Evolutionary conservation across 768 basidiomycete species (phyloP).

Genomic region (Hygrophorus pudorinus): DNA sequence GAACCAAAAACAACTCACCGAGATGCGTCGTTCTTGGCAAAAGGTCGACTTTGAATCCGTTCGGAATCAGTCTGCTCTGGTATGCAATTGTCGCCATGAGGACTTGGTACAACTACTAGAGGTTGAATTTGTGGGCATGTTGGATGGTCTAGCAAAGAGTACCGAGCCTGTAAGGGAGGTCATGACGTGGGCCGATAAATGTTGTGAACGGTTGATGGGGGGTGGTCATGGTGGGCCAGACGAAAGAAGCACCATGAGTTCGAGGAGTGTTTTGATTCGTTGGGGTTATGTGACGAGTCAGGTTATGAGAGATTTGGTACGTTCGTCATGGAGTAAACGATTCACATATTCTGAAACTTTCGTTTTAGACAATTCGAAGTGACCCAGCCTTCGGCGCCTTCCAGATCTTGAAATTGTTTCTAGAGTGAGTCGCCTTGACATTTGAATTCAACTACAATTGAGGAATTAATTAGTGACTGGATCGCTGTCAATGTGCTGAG

Average conservation of each 20-base stretch:
- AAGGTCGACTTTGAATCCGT: conserved; percentile 88
- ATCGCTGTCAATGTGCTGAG: conserved; percentile 83
- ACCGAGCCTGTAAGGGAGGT: conserved; percentile 77
- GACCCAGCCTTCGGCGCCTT: conserved; percentile 90
- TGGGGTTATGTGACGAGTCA: conserved; percentile 93
- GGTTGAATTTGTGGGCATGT: conserved; percentile 70
- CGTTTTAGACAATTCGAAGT: conserved; percentile 71
- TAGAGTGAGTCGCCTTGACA: conserved; percentile 51
- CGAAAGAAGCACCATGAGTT: conserved; percentile 75
- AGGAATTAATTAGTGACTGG: conserved; percentile 60
- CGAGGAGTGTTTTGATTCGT: conserved; percentile 77
- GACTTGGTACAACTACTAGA: conserved; percentile 79
- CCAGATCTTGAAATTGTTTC: conserved; percentile 84
- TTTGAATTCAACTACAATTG: conserved; percentile 8
- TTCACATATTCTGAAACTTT: conserved; percentile 1
- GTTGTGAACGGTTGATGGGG: conserved; percentile 77
- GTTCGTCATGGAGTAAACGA: conserved; percentile 16
- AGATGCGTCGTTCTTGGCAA: conserved; percentile 84
- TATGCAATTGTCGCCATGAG: conserved; percentile 89
- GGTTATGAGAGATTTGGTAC: conserved; percentile 83
- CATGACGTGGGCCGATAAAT: conserved; percentile 88
- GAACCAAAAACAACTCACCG: conserved; percentile 73
- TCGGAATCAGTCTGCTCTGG: conserved; percentile 85
- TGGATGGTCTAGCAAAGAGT: conserved; percentile 64
- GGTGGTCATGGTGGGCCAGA: conserved; percentile 46